A percentile compares a stretch with the other conserved stretches of the same genome.
phyloP scores from a whole-genome alignment of 805 yeast genomes.

The Candida palmyrensis region DNA sequence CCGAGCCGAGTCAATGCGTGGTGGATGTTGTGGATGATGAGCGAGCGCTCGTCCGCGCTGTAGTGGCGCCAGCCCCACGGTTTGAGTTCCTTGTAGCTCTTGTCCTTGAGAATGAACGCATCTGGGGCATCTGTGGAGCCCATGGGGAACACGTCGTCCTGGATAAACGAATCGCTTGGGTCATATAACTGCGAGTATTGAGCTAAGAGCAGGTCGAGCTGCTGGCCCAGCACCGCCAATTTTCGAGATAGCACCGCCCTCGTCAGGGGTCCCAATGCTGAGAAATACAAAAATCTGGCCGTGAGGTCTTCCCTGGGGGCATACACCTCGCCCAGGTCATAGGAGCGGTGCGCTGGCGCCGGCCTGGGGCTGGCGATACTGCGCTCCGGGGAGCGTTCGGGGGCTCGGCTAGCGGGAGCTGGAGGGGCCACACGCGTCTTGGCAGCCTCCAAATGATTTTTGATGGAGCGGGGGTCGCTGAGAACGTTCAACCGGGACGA shows the following conservation, averaged over 20 bases:
- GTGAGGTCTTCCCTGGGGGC: neutral
- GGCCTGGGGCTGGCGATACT: conserved; percentile 4
- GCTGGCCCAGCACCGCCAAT: conserved; percentile 7
- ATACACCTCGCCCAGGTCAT: neutral
- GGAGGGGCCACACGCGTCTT: too few species aligned
- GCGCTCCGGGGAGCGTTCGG: neutral
- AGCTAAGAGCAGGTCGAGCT: conserved; percentile 14
- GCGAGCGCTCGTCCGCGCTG: conserved; percentile 23
- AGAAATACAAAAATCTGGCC: conserved; percentile 35
- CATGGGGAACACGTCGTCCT: conserved; percentile 24
- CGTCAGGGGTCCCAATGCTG: conserved; percentile 47
- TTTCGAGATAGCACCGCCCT: conserved; percentile 20
- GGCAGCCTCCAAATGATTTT: conserved; percentile 1
- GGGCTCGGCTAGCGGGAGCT: too few species aligned
- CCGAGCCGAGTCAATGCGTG: conserved; percentile 38
- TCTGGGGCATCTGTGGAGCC: neutral
- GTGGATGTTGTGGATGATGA: conserved; percentile 28
- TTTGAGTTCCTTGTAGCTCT: conserved; percentile 33
- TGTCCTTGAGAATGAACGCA: conserved; percentile 31
- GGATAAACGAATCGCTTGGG: conserved; percentile 26
- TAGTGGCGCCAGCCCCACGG: conserved; percentile 34
- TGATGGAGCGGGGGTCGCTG: conserved; percentile 1
- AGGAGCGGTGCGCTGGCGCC: neutral
- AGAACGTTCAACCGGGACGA: conserved; percentile 22
- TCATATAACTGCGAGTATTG: conserved; percentile 27